Conservation (phyloP, 306 rosid species). For the Vicia villosa region DNA sequence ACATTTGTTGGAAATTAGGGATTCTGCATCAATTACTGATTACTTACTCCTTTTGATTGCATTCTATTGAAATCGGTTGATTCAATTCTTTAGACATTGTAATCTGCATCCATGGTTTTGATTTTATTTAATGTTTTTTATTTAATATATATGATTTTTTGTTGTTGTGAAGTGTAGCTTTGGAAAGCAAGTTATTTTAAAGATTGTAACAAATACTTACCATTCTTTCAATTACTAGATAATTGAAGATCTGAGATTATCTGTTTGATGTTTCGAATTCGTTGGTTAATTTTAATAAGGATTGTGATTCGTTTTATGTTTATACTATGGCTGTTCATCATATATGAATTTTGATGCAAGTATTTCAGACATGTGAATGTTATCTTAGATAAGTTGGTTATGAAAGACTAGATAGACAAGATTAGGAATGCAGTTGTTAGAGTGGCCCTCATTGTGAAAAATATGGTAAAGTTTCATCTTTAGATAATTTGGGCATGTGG, state of each 20-base stretch:
- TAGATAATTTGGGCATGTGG: background rate
- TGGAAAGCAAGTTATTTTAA: background rate
- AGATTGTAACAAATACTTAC: background rate
- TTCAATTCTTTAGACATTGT: background rate
- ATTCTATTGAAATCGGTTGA: conserved; percentile 31
- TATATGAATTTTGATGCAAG: background rate
- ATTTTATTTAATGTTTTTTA: too few relatives aligned
- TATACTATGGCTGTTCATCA: too few relatives aligned
- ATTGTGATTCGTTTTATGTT: too few relatives aligned
- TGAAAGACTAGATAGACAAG: background rate
- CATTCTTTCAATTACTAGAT: background rate
- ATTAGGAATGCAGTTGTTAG: background rate
- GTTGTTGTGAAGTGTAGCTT: background rate
- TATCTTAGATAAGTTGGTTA: background rate
- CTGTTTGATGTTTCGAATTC: conserved; percentile 6
- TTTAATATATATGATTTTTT: too few relatives aligned
- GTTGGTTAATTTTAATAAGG: conserved; percentile 8
- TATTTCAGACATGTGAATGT: background rate
- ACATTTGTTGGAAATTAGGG: conserved; percentile 7
- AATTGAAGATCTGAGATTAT: conserved; percentile 10
- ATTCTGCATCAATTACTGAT: conserved; percentile 17
- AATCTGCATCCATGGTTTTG: conserved; percentile 14
- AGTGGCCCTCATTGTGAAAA: background rate
- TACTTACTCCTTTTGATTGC: conserved; percentile 15
- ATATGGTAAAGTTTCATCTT: background rate